phyloP scores from a whole-genome alignment of 768 basidiomycete species.

The Neoboletus magnificus region DNA sequence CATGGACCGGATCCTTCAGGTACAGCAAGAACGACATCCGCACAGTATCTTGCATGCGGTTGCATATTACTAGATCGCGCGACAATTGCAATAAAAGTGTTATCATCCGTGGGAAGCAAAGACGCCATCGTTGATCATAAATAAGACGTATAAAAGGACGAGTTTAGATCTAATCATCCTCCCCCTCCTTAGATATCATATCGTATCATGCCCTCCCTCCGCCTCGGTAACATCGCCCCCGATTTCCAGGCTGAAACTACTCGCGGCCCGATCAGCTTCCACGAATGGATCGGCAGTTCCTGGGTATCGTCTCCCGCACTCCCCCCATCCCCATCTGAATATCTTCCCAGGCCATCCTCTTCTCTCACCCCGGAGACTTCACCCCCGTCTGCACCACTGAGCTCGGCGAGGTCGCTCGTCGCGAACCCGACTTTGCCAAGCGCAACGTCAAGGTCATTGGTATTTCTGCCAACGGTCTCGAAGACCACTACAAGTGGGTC shows the following conservation, averaged over 20 bases:
- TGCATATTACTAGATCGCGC: conserved; percentile 69
- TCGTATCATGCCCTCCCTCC: conserved; percentile 47
- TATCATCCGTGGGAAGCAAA: conserved; percentile 58
- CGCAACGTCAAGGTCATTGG: conserved; percentile 93
- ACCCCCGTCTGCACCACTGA: conserved; percentile 97
- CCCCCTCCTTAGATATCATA: conserved; percentile 1
- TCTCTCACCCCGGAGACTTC: conserved; percentile 94
- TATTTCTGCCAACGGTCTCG: conserved; percentile 85
- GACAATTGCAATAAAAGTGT: conserved; percentile 19
- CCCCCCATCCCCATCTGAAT: neutral
- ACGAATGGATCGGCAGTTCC: conserved; percentile 85
- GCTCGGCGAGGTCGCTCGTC: conserved; percentile 92
- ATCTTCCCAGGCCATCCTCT: conserved; percentile 68
- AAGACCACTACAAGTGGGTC: conserved; percentile 86
- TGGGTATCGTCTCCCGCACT: conserved; percentile 58
- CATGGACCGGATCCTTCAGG: conserved; percentile 81
- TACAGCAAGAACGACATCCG: conserved; percentile 86
- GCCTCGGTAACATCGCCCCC: conserved; percentile 86
- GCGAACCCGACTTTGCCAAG: conserved; percentile 76
- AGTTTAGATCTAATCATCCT: neutral
- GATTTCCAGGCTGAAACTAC: conserved; percentile 93
- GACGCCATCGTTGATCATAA: conserved; percentile 47
- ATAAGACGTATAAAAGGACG: neutral
- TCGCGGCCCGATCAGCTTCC: conserved; percentile 82
- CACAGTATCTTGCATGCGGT: conserved; percentile 90